Conservation (phyloP, 1,139 yeast species). For the Debaryomyces psychrophilus region DNA sequence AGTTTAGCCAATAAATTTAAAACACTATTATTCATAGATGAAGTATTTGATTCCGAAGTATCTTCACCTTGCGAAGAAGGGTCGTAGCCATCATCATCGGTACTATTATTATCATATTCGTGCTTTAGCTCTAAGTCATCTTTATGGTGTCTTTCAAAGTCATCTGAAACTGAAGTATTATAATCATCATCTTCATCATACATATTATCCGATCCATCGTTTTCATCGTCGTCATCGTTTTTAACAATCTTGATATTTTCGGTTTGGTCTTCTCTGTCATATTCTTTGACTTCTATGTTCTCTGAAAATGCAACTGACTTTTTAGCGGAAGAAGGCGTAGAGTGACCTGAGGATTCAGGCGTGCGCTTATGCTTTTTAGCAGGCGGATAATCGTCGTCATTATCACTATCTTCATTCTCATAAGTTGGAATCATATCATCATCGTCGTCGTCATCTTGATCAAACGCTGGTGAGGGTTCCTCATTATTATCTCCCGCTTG, state of each 20-base stretch:
- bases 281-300: conserved; percentile 49
- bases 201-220: conserved; percentile 22
- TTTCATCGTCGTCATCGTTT: conserved; percentile 23
- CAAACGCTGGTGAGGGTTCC: conserved; percentile 25
- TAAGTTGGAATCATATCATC: conserved; percentile 40
- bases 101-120: conserved; percentile 18
- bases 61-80: conserved; percentile 19
- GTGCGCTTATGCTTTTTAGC: conserved; percentile 27
- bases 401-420: conserved; percentile 34
- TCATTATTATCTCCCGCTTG: conserved; percentile 17
- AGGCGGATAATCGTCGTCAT: conserved; percentile 26
- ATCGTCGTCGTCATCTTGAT: conserved; percentile 29
- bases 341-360: conserved; percentile 29
- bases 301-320: conserved; percentile 51
- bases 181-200: conserved; percentile 24
- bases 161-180: conserved; percentile 12
- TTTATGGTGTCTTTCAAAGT: conserved; percentile 30
- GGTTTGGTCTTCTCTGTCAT: conserved; percentile 39
- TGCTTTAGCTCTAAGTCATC: conserved; percentile 37
- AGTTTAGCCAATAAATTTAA: conserved; percentile 42
- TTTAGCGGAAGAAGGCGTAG: conserved; percentile 29
- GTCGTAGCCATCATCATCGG: conserved; percentile 18
- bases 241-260: conserved; percentile 25
- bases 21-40: conserved; percentile 21
- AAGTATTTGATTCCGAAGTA: conserved; percentile 8